Evolutionary conservation across 768 basidiomycete species (phyloP), one percentile per base, ranked within the genome.

Genomic region (Crepidotus variabilis): DNA sequence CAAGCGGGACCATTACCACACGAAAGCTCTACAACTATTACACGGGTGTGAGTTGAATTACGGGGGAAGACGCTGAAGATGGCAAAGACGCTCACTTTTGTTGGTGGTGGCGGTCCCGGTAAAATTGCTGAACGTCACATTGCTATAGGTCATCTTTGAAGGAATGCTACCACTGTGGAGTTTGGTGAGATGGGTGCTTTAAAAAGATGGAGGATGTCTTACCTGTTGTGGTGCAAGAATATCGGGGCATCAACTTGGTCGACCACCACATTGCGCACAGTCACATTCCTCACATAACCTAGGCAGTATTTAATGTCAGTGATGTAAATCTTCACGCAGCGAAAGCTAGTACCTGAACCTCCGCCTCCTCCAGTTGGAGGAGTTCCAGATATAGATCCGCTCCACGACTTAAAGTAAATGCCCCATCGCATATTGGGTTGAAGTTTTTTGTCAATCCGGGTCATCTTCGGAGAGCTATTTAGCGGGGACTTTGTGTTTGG

Each of bases 341-440:
- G 10, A 21, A 6, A 18, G 1, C 14, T 56, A 71, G 24, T 54
- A 78, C 81, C 79, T 52, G 71, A 61, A 11, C 79, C 83, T 13
- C 79, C 83, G 13, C 83, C 82, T 5, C 83, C 83, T 5, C 79
- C 80, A 24, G 78, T 82, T 1, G 82, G 82, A 6, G 83, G 83
- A 6, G 66, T 65, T 2, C 83, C 82, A 57, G 80, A 75, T 9
- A 79, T 72, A 2, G 75, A 71, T 2, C 77, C 80, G 24, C 75
- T 75, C 81, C 81, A 84, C 1, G 80, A 76, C 66, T 84, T 83
- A 65, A 83, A 76, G 65, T 82, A 60, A 55, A 83, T 80, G 20
- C 80, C 83, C 52, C 74, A 76, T 1, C 63, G 69, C 81, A 83
- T 83, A 68, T 82, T 80, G 13, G 83, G 83, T 61, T 85, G 82